Evolutionary conservation across 1,139 yeast species (phyloP).

Genomic region (Kazachstania sp.): DNA sequence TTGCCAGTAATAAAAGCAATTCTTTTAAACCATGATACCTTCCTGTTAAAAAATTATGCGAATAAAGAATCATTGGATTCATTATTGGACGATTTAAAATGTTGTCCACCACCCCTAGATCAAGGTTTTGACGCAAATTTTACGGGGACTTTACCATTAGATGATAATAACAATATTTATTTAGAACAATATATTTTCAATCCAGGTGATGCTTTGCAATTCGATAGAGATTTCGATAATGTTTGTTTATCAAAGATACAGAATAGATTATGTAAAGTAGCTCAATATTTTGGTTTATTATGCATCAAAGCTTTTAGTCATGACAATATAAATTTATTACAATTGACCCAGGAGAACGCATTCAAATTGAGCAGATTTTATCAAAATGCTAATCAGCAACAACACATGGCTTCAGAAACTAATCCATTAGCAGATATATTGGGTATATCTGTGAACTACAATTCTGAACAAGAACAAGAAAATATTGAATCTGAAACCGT

Average conservation of each 20-base stretch:
- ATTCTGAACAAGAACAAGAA: conserved; percentile 1
- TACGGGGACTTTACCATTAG: conserved; percentile 18
- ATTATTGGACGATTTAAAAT: conserved; percentile 7
- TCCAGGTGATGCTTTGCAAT: conserved; percentile 13
- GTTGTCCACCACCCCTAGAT: conserved; percentile 8
- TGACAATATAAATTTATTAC: background rate
- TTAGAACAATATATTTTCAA: conserved; percentile 26
- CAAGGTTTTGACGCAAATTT: conserved; percentile 26
- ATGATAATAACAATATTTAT: conserved; percentile 8
- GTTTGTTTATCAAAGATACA: conserved; percentile 11
- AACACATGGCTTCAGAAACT: background rate
- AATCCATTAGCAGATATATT: background rate
- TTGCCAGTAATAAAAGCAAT: conserved; percentile 19
- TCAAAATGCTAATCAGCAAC: background rate
- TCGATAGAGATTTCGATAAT: conserved; percentile 12
- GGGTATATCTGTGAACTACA: background rate
- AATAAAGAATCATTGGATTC: conserved; percentile 15
- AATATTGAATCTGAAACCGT: background rate
- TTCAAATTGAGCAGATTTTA: conserved; percentile 18
- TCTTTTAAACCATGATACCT: conserved; percentile 19
- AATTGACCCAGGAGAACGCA: conserved; percentile 7
- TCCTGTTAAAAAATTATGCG: conserved; percentile 27
- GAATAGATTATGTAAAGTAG: conserved; percentile 18
- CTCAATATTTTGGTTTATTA: conserved; percentile 17
- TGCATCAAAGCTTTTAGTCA: conserved; percentile 14